phyloP scores from a whole-genome alignment of 2,329 filamentous ascomycete genomes.

The Ilyonectria sp. region DNA sequence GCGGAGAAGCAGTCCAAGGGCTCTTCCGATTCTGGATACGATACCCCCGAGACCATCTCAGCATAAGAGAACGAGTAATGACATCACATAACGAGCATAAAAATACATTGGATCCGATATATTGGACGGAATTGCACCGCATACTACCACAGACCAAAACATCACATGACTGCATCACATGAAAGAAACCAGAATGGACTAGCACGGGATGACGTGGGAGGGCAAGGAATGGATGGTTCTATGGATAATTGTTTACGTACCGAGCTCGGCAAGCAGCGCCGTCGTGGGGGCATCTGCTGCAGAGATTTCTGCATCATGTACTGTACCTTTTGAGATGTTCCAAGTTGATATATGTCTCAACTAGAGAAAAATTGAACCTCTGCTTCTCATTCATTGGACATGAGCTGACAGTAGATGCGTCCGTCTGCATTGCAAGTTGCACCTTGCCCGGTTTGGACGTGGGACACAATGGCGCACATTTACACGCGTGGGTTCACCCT shows the following conservation, averaged over 20 bases:
- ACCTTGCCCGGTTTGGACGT: constrained; percentile 6
- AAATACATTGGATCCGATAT: neutral
- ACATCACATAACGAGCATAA: constrained; percentile 14
- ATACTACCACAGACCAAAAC: neutral
- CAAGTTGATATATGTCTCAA: constrained; percentile 1
- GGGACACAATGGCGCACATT: constrained; percentile 5
- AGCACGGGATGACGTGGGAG: constrained; percentile 33
- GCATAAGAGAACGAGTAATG: constrained; percentile 32
- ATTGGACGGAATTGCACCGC: neutral
- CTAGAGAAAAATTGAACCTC: neutral
- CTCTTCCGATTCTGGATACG: constrained; percentile 54
- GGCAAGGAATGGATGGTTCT: neutral
- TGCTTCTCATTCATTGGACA: neutral
- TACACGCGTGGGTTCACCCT: neutral
- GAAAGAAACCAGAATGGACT: neutral
- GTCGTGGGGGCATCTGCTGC: constrained; percentile 3
- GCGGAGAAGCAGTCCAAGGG: constrained; percentile 46
- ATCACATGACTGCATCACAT: constrained; percentile 2
- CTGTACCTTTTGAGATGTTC: neutral
- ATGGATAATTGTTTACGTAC: neutral
- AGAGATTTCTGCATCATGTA: constrained; percentile 12
- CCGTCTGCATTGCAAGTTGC: neutral
- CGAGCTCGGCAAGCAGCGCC: neutral
- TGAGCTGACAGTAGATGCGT: neutral
- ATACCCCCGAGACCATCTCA: constrained; percentile 45